Evolutionary conservation across 306 rosid genomes (phyloP), one percentile per base, ranked within the genome.

Genomic region (Glycine soja): DNA sequence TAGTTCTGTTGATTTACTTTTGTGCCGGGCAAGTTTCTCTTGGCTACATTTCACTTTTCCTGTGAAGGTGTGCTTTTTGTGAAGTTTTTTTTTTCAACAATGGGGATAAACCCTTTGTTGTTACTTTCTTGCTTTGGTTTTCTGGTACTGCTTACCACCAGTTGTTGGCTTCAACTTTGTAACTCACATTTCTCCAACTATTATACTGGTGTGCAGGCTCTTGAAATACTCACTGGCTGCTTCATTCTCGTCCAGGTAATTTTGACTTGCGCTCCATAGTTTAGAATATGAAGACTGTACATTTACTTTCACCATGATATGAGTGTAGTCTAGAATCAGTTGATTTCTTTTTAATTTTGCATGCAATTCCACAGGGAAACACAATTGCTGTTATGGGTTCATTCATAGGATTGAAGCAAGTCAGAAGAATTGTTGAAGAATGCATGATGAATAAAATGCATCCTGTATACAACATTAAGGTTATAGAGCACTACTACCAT

Each of bases 391-490:
- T 93, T 15, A 91, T 93, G 97, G 99, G 99, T 79, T 88, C 97
- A 46, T 91, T 90, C 82, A 93, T 89, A 86, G 97, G 97, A 57
- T 86, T 95, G 74, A 95, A 95, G 87, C 92, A 87, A 88, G 88
- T 93, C 30, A 88, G 97, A 87, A 89, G 85, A 87, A 84, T 95
- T 57, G 94, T 95, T 74, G 97, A 95, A 81, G 99, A 95, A 52
- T 91, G 99, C 86, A 89, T 95, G 85, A 67, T 70, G 83, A 95
- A 95, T 89, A 87, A 84, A 84, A 85, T 95, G 99, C 99, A 95
- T 76, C 97, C 99, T 52, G 91, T 95, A 57, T 93, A 89, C 88
- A 90, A 93, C 87, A 95, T 95, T 46, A 95, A 93, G 97, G 99
- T 95, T 77, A 46, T 45, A n/a, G n/a, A n/a, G n/a, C n/a, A n/a